Base-by-base conservation (phyloP, 1,139 yeast species). In the Zygoascus sp. region DNA sequence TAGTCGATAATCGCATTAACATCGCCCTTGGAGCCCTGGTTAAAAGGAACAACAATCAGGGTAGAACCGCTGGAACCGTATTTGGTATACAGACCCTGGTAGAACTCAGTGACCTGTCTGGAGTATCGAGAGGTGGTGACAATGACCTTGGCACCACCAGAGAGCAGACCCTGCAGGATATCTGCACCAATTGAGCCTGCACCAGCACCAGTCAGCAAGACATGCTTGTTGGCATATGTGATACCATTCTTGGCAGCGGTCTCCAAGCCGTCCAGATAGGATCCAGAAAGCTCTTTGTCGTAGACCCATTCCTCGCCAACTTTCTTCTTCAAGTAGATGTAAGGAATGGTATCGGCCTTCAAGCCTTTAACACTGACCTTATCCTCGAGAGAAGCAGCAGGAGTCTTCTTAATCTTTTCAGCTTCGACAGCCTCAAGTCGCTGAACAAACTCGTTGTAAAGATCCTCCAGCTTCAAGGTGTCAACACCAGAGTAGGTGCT, bases 121-220 rank as follows among this genome's bases (percentile, higher is more conserved):
- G 96, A 86, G 79, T 85, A 92, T 69, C 97, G 80, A 28, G 97
- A 89, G 47, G 98, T 92, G 41, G 98, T 92, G 49, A 92, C 96
- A 65, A 92, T 75, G 60, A 90, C 97, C 69, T 86, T 87, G 49
- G 98, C 97, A 76, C 98, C 98, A 73, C 98, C 98, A 65, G 94
- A 82, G 49, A 92, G 75, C 66, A 92, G 77, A 56, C 98, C 98
- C 74, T 87, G 95, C 66, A 92, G 76, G 58, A 92, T 80, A 70
- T 92, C 97, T 52, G 97, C 97, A 72, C 97, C 98, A 67, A 92
- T 92, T 46, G 98, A 92, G 45, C 97, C 98, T 47, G 88, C 92
- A 75, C 98, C 98, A 46, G 97, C 97, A 75, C 98, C 98, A 46
- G 98, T 92, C 59, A 92, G 77, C 63, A 92, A 79, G 46, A 90